Conservation (phyloP, 257 asterid genomes). For the Lycium barbarum region DNA sequence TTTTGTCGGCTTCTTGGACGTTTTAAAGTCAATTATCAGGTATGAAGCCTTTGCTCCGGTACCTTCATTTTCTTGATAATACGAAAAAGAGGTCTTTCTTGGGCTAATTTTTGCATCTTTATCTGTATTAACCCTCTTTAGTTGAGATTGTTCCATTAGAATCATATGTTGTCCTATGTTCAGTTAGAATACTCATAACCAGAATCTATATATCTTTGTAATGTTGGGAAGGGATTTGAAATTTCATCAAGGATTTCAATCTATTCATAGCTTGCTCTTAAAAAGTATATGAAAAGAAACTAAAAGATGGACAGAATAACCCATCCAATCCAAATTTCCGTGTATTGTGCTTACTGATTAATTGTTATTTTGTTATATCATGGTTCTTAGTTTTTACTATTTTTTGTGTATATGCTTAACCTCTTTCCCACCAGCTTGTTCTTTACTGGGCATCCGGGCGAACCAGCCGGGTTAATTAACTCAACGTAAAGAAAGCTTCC, state of each 20-base stretch:
- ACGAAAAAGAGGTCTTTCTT: background rate
- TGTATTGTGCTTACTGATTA: background rate
- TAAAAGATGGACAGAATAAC: background rate
- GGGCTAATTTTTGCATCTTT: background rate
- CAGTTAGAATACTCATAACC: background rate
- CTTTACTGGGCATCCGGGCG: too few relatives aligned
- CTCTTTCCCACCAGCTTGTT: too few relatives aligned
- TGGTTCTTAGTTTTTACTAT: too few relatives aligned
- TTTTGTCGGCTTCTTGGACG: constrained; percentile 99
- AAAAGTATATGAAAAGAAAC: background rate
- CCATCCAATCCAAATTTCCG: too few relatives aligned
- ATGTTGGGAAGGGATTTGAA: background rate
- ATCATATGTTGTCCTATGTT: background rate
- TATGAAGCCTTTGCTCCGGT: constrained; percentile 27
- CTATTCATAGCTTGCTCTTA: background rate
- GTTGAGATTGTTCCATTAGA: background rate
- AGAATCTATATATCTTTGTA: background rate
- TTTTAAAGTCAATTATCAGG: constrained; percentile 96
- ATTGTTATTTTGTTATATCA: background rate
- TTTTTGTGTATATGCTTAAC: background rate
- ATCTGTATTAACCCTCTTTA: background rate
- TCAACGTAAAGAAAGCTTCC: background rate
- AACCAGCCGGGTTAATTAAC: too few relatives aligned
- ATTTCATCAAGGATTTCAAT: background rate
- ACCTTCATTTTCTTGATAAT: constrained; percentile 11